phyloP scores from a whole-genome alignment of 352 stramenopile species.

The Globisporangium uncinulatum region DNA sequence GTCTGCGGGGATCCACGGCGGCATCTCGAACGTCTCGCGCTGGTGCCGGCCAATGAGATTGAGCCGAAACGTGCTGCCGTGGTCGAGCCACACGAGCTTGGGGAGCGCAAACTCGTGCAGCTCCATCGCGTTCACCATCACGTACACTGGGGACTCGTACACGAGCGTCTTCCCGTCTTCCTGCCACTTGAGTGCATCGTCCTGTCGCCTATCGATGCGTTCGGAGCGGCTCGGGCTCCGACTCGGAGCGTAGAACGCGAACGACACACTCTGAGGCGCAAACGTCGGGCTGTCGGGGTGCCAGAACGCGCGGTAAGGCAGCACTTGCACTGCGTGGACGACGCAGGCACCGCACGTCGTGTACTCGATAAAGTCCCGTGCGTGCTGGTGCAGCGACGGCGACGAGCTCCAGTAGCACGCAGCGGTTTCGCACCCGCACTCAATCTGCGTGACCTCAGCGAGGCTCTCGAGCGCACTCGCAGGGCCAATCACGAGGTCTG shows the following conservation, averaged over 20 bases:
- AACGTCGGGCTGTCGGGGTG: constrained; percentile 70
- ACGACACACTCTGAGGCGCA: constrained; percentile 45
- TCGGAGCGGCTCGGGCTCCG: not conserved
- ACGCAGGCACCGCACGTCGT: constrained; percentile 32
- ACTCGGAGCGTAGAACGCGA: constrained; percentile 36
- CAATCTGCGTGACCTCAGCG: constrained; percentile 38
- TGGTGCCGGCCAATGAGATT: constrained; percentile 58
- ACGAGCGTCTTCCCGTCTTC: constrained; percentile 1
- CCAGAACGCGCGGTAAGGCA: constrained; percentile 77
- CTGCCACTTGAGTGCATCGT: constrained; percentile 5
- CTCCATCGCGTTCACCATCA: constrained; percentile 60
- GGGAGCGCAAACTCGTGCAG: constrained; percentile 55
- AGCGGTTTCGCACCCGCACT: constrained; percentile 60
- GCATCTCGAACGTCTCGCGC: constrained; percentile 40
- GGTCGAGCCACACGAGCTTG: constrained; percentile 32
- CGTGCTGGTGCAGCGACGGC: constrained; percentile 11
- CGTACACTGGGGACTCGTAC: constrained; percentile 53
- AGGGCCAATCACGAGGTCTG: not conserved
- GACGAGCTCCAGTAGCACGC: constrained; percentile 59
- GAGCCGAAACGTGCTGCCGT: constrained; percentile 35
- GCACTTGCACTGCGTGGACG: constrained; percentile 40
- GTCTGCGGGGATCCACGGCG: constrained; percentile 42
- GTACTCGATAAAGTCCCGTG: constrained; percentile 67
- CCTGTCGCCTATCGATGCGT: too few species aligned
- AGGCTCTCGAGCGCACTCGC: constrained; percentile 28